phyloP scores from a whole-genome alignment of 192 early-diverging fungal genomes.

The Oehlia diaphana region DNA sequence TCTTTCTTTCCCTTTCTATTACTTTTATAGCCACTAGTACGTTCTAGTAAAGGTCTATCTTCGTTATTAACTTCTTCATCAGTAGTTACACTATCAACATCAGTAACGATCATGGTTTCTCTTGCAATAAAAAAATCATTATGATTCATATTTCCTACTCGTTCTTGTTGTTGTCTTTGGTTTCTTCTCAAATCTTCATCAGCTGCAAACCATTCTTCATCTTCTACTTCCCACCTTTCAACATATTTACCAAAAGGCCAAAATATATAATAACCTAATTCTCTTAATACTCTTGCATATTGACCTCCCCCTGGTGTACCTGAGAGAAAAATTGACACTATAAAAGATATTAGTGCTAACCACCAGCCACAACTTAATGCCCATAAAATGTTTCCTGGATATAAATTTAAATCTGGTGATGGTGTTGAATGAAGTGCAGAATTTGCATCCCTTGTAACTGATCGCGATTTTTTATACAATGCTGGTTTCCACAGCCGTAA shows the following conservation, averaged over 20 bases:
- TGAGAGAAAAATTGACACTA: slow-evolving; percentile 61
- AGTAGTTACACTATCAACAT: slow-evolving; percentile 6
- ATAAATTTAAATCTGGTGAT: slow-evolving; percentile 66
- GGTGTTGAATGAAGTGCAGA: slow-evolving; percentile 77
- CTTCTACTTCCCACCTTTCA: slow-evolving; percentile 45
- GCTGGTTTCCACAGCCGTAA: slow-evolving; percentile 96
- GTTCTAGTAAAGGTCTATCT: slow-evolving; percentile 37
- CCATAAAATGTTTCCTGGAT: slow-evolving; percentile 88
- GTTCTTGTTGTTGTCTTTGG: neutral
- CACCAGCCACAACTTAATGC: slow-evolving; percentile 87
- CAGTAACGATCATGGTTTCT: slow-evolving; percentile 1
- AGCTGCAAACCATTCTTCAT: slow-evolving; percentile 24
- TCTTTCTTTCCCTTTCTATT: slow-evolving; percentile 11
- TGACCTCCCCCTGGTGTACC: slow-evolving; percentile 54
- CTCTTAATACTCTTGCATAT: slow-evolving; percentile 69
- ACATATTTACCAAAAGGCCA: slow-evolving; percentile 98
- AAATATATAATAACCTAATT: slow-evolving; percentile 83
- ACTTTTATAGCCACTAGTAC: neutral
- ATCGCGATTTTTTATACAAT: slow-evolving; percentile 90
- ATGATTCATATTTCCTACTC: slow-evolving; percentile 20
- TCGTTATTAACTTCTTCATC: neutral
- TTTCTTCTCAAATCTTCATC: neutral
- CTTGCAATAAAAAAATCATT: slow-evolving; percentile 5
- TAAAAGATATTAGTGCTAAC: slow-evolving; percentile 68
- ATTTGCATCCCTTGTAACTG: slow-evolving; percentile 78